Base-by-base conservation (phyloP, 768 basidiomycete species). In the Clitopilus passeckerianus region DNA sequence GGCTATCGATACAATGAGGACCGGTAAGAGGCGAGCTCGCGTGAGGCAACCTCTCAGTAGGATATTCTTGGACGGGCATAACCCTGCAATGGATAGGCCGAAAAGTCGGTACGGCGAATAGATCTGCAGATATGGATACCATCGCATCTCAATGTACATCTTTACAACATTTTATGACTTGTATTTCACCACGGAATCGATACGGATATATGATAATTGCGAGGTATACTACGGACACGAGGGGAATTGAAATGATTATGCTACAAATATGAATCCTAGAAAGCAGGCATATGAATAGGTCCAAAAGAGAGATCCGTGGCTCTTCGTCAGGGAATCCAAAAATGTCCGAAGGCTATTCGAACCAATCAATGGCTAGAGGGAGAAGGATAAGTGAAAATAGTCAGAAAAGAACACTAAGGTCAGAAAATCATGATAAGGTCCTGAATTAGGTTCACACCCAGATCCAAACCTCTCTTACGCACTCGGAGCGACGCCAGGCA, bases 1-100 rank as follows among this genome's bases (percentile, higher is more conserved):
- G 65, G 90, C 90, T 1, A 89, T 98, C 41, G 86, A 90, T 16
- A 93, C 87, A 61, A 82, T 94, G 77, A 82, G 84, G 46, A 83
- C 81, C 53, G 93, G 86, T 34, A 83, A 79, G 68, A 77, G 83
- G 52, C 76, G 85, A 61, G 73, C 71, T 24, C 78, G 83, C 52
- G 76, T 77, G 18, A 65, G 68, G 7, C 75, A 86, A 53, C 87
- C 86, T 2, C 69, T 90, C 57, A 91, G 89, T 75, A 90, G 88
- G 79, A 91, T 94, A 27, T 91, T 93, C 66, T 65, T 90, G 55
- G 91, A 93, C 64, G 90, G 44, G n/a, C 12, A 18, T 50, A 23
- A 4, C 15, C 9, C 9, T 3, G n/a, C 10, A 18, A 50, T 9
- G 37, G 37, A 50, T 10, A 61, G 73, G 41, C 70, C 68, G 12